These are phyloP conservation scores for Suhomyces prunicola DNA, from an alignment of 805 yeast genomes.

Conservation along the genomic window DNA sequence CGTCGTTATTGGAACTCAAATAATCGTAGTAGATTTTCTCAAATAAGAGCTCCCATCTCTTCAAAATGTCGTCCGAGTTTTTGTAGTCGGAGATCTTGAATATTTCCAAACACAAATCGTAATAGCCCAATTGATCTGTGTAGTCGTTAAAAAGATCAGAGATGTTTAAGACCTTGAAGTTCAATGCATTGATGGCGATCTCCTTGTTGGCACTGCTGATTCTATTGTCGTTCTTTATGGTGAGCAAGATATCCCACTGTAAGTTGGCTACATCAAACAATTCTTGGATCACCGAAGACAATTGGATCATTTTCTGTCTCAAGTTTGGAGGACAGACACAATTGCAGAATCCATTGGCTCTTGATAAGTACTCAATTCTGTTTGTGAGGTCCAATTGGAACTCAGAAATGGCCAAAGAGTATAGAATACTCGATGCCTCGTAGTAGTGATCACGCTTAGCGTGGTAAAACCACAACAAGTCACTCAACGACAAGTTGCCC, in stretches of 20 bases:
- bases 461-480: constrained; percentile 83
- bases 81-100: constrained; percentile 84
- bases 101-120: constrained; percentile 73
- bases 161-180: constrained; percentile 63
- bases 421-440: constrained; percentile 75
- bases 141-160: constrained; percentile 81
- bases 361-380: constrained; percentile 82
- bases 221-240: constrained; percentile 52
- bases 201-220: constrained; percentile 47
- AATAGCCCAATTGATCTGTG: constrained; percentile 85
- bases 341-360: constrained; percentile 91
- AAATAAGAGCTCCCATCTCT: constrained; percentile 76
- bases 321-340: constrained; percentile 74
- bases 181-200: constrained; percentile 51
- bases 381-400: constrained; percentile 65
- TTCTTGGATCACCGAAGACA: constrained; percentile 70
- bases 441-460: constrained; percentile 76
- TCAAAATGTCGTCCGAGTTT: constrained; percentile 75
- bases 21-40: constrained; percentile 44
- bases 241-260: constrained; percentile 61
- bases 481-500: constrained; percentile 69
- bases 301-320: constrained; percentile 71
- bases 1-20: constrained; percentile 18
- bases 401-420: constrained; percentile 68
- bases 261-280: constrained; percentile 81